Percentiles rank a stretch among this genome's conserved stretches.
Conservation (phyloP, 805 yeast genomes). For the Cyberlindnera lachancei region DNA sequence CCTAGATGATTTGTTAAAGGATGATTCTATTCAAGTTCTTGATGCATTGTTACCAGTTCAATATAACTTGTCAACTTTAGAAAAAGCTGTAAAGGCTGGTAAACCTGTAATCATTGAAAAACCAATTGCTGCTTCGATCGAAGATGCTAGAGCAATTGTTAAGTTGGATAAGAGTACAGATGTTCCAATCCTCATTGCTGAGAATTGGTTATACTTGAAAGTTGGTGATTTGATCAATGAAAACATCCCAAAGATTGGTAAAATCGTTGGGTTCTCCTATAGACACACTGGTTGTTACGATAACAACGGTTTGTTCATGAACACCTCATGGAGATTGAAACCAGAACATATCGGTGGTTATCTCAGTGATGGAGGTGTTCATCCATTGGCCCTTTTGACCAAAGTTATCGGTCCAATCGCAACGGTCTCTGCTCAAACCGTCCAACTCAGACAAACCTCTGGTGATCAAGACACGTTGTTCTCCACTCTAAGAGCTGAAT, state of each 20-base stretch:
- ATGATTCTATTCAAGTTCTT: constrained; percentile 62
- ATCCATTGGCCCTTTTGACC: constrained; percentile 82
- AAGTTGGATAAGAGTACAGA: constrained; percentile 51
- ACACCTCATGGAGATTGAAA: constrained; percentile 78
- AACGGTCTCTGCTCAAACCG: constrained; percentile 67
- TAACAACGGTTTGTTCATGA: constrained; percentile 48
- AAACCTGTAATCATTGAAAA: constrained; percentile 84
- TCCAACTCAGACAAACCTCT: constrained; percentile 66
- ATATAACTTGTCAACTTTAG: constrained; percentile 59
- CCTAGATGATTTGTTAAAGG: constrained; percentile 40
- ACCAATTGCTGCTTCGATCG: constrained; percentile 83
- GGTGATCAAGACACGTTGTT: constrained; percentile 80
- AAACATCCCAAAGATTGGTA: constrained; percentile 66
- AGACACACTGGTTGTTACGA: constrained; percentile 69
- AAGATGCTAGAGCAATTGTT: constrained; percentile 77
- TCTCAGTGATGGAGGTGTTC: constrained; percentile 94
- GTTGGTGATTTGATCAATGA: constrained; percentile 49
- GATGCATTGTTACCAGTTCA: constrained; percentile 92
- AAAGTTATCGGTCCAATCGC: constrained; percentile 71
- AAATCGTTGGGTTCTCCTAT: constrained; percentile 59
- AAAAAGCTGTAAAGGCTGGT: constrained; percentile 59
- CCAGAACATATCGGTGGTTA: constrained; percentile 94
- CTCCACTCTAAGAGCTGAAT: constrained; percentile 69
- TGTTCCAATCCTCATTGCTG: constrained; percentile 69
- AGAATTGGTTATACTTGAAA: constrained; percentile 76